A percentile compares a stretch with the other conserved stretches of the same genome.
Evolutionary conservation across 371 early-diverging fungal genomes (phyloP).

Genomic region (Mucor circinelloides): DNA sequence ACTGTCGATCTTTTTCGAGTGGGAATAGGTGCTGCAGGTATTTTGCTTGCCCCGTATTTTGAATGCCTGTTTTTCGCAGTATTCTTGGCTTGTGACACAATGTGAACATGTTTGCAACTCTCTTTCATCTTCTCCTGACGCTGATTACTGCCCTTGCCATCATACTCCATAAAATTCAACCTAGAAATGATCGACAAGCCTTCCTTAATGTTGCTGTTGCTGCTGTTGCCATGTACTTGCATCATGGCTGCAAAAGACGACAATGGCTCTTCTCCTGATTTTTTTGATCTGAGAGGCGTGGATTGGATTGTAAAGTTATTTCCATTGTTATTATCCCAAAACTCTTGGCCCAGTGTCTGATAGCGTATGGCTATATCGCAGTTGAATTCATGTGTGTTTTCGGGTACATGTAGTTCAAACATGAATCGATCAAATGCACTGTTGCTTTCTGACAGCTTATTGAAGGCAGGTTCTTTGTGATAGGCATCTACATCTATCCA

Average conservation of each 20-base stretch:
- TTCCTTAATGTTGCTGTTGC: neutral
- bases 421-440: constrained; percentile 24
- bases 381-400: neutral
- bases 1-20: neutral
- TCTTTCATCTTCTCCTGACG: neutral
- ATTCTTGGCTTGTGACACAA: neutral
- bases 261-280: neutral
- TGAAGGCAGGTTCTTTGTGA: constrained; percentile 42
- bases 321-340: constrained; percentile 77
- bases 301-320: constrained; percentile 38
- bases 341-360: constrained; percentile 55
- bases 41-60: neutral
- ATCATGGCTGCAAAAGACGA: neutral
- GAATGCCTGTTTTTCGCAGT: neutral
- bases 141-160: neutral
- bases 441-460: neutral
- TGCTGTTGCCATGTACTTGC: neutral
- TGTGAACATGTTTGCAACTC: neutral
- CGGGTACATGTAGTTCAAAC: constrained; percentile 12
- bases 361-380: constrained; percentile 61
- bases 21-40: neutral
- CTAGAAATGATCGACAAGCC: neutral
- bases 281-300: neutral
- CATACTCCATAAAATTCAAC: neutral
- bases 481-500: constrained; percentile 39